Conservation (phyloP, 2,329 filamentous ascomycete species). For the Seiridium cupressi region DNA sequence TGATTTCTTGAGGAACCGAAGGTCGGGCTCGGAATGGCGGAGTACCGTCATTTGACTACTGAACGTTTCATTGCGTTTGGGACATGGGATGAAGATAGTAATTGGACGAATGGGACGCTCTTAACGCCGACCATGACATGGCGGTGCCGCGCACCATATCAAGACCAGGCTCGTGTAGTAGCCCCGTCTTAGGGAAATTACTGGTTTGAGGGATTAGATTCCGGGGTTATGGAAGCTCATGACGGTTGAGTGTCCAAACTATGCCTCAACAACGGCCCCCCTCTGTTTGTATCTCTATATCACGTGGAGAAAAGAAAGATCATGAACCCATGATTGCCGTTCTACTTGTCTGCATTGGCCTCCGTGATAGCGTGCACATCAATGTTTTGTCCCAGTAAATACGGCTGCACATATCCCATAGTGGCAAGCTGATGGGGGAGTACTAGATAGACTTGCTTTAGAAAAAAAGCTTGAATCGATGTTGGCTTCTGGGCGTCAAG, state of each 20-base stretch:
- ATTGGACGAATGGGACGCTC: not conserved
- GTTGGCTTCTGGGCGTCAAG: too few relatives aligned
- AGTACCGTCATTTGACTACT: not conserved
- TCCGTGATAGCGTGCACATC: too few relatives aligned
- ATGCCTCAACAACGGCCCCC: not conserved
- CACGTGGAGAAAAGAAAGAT: constrained; percentile 4
- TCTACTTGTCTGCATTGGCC: too few relatives aligned
- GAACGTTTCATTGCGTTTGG: not conserved
- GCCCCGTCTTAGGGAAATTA: not conserved
- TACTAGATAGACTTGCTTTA: too few relatives aligned
- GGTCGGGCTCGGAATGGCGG: not conserved
- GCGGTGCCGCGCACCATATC: not conserved
- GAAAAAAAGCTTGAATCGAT: too few relatives aligned
- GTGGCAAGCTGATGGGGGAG: too few relatives aligned
- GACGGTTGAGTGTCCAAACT: not conserved
- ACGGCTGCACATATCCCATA: too few relatives aligned
- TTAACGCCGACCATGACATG: not conserved
- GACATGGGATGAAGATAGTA: not conserved
- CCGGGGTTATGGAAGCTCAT: not conserved
- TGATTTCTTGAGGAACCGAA: not conserved
- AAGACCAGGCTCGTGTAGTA: not conserved
- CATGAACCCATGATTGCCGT: not conserved
- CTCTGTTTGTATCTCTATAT: constrained; percentile 2
- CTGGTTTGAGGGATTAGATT: not conserved
- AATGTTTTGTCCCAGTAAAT: too few relatives aligned